Evolutionary conservation across 2,329 filamentous ascomycete species (phyloP).

Genomic region (Chrysosporium keratinophilum): DNA sequence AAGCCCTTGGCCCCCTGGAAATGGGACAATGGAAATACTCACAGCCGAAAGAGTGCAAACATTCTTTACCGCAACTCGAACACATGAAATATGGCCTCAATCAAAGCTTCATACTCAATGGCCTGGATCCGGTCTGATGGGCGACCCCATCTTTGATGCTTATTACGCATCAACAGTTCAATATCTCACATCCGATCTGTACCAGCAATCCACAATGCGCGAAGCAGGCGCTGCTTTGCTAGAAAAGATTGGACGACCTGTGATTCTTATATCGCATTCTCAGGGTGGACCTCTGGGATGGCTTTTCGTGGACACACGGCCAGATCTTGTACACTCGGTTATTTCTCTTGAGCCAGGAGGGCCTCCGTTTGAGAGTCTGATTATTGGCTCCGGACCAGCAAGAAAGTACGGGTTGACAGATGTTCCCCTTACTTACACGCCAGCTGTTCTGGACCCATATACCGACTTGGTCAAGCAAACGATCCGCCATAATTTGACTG

Average conservation of each 20-base stretch:
- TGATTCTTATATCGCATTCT: constrained; percentile 39
- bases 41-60: constrained; percentile 14
- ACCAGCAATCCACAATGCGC: constrained; percentile 25
- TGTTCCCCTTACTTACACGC: constrained; percentile 40
- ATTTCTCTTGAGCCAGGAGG: constrained; percentile 46
- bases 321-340: constrained; percentile 40
- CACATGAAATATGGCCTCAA: constrained; percentile 25
- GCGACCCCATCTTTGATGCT: constrained; percentile 23
- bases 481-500: constrained; percentile 12
- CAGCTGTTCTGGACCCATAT: constrained; percentile 31
- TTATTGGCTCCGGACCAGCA: constrained; percentile 26
- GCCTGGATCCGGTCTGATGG: constrained; percentile 28
- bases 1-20: constrained; percentile 16
- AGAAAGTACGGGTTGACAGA: constrained; percentile 39
- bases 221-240: constrained; percentile 28
- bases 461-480: constrained; percentile 26
- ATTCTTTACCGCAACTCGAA: constrained; percentile 20
- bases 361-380: constrained; percentile 41
- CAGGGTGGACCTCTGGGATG: constrained; percentile 38
- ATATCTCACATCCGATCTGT: constrained; percentile 23
- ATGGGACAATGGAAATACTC: constrained; percentile 11
- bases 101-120: constrained; percentile 33
- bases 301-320: constrained; percentile 42
- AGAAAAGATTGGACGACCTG: constrained; percentile 19
- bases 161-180: constrained; percentile 32